Evolutionary conservation across 148 eudicot species (phyloP).

Genomic region (Beta vulgaris): DNA sequence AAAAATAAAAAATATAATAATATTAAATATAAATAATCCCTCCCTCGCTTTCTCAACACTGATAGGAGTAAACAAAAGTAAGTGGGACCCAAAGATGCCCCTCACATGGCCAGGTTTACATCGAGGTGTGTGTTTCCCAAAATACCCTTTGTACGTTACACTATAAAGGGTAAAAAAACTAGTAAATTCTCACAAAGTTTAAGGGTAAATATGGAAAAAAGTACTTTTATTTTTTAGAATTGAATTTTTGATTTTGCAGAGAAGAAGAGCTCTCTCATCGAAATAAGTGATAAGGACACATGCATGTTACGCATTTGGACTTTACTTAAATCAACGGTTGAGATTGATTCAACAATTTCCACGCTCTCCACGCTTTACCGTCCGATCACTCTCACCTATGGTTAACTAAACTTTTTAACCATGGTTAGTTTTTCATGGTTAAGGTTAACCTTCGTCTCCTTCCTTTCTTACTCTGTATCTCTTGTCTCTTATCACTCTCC

Average conservation of each 20-base stretch:
- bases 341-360: conserved; percentile 35
- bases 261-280: conserved; percentile 32
- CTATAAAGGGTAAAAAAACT: not conserved
- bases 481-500: conserved; percentile 14
- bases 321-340: conserved; percentile 36
- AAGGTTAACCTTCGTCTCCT: not conserved
- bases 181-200: not conserved
- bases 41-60: conserved; percentile 34
- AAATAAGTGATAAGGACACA: conserved; percentile 55
- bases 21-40: conserved; percentile 3
- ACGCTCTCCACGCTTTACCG: conserved; percentile 27
- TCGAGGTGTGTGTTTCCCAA: conserved; percentile 14
- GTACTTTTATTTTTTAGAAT: too few relatives aligned
- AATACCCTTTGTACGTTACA: not conserved
- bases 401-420: conserved; percentile 12
- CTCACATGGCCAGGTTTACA: conserved; percentile 36
- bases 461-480: conserved; percentile 4
- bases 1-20: not conserved
- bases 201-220: not conserved
- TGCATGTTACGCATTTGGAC: conserved; percentile 41
- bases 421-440: not conserved
- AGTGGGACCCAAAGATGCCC: conserved; percentile 38
- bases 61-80: conserved; percentile 20
- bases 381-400: conserved; percentile 18
- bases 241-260: conserved; percentile 1